Conservation (phyloP, 306 rosid species). For the Malus sieversii region DNA sequence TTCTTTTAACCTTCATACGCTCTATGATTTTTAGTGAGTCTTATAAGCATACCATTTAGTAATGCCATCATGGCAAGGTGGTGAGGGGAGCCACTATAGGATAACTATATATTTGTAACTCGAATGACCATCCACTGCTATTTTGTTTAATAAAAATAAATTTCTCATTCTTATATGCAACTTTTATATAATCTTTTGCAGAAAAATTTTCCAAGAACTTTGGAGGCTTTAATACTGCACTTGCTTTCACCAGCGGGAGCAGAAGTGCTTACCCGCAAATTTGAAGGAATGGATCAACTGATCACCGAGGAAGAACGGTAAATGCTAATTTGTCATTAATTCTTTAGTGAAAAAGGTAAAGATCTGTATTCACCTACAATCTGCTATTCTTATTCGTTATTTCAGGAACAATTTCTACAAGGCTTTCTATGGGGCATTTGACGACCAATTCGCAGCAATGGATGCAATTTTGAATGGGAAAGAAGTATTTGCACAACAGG, state of each 20-base stretch:
- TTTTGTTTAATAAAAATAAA: not conserved
- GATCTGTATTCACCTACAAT: conserved; percentile 13
- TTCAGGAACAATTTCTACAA: conserved; percentile 62
- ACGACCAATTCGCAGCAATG: conserved; percentile 80
- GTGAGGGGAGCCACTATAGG: not conserved
- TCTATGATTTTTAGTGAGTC: not conserved
- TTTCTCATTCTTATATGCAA: conserved; percentile 10
- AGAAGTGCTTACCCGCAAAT: conserved; percentile 81
- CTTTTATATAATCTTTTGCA: conserved; percentile 30
- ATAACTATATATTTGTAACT: not conserved
- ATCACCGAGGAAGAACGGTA: conserved; percentile 66
- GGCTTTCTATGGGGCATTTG: conserved; percentile 78
- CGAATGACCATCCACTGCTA: not conserved
- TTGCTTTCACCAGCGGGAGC: conserved; percentile 81
- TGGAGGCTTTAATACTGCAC: conserved; percentile 85
- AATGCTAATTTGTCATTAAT: conserved; percentile 16
- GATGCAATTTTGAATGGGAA: conserved; percentile 76
- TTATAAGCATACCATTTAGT: not conserved
- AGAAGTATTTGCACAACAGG: conserved; percentile 75
- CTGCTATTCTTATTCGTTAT: not conserved
- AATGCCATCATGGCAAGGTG: not conserved
- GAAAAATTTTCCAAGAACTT: conserved; percentile 78
- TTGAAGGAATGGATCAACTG: conserved; percentile 79
- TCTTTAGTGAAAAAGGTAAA: conserved; percentile 23
- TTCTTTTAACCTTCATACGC: not conserved